phyloP scores from a whole-genome alignment of 2,329 filamentous ascomycete genomes.

The Scedosporium minutisporum region DNA sequence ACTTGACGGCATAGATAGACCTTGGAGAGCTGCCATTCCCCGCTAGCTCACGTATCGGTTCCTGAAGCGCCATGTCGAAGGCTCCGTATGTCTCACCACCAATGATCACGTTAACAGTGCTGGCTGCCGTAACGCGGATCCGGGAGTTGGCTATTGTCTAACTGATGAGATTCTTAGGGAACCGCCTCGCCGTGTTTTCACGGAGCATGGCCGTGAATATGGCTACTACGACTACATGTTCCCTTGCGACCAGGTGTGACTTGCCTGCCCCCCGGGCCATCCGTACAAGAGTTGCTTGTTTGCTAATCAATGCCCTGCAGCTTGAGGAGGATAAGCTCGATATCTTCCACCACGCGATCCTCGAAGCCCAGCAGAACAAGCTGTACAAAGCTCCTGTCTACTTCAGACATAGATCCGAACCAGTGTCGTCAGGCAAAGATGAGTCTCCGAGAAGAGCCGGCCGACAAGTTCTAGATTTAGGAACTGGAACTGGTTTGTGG shows the following conservation, averaged over 20 bases:
- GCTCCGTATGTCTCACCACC: conserved; percentile 2
- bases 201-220: conserved; percentile 6
- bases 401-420: neutral
- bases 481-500: conserved; percentile 88
- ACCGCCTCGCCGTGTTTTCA: neutral
- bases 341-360: conserved; percentile 3
- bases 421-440: neutral
- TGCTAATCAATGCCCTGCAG: neutral
- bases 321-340: conserved; percentile 3
- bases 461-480: conserved; percentile 52
- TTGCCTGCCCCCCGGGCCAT: neutral
- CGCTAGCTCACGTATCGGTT: neutral
- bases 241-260: conserved; percentile 3
- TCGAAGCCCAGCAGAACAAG: neutral
- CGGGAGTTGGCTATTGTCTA: neutral
- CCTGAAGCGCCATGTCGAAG: conserved; percentile 5
- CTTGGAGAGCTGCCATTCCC: neutral
- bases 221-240: conserved; percentile 7
- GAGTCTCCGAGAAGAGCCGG: conserved; percentile 1
- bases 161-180: neutral
- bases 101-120: neutral
- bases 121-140: neutral
- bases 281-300: neutral
- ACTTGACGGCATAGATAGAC: no score
- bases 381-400: conserved; percentile 8